Evolutionary conservation across 2,329 filamentous ascomycete genomes (phyloP), one percentile per base, ranked within the genome.

Genomic region (Geoglossum cookeanum): DNA sequence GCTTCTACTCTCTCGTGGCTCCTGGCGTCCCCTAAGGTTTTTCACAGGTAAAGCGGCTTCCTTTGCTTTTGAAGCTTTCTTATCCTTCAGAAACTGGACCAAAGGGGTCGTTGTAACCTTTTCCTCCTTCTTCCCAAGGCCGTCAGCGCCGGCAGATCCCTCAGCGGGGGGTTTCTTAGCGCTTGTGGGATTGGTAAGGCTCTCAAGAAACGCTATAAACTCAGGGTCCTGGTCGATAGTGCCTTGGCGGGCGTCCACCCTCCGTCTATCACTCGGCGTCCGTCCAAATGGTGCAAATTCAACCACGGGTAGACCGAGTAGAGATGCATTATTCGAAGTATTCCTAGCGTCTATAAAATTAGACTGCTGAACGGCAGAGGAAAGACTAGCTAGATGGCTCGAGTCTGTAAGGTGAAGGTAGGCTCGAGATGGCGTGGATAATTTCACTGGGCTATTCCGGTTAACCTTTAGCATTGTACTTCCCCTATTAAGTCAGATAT

Each of bases 151-250:
- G 3, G 70, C 60, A 35, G 80, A 76, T 30, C 77, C 71, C 29
- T 76, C 76, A 0, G 73, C 69, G 8, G 72, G 65, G 15, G 30
- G 33, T 7, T 42, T 57, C 11, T 78, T 69, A 64, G 78, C 83
- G n/a, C 71, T 69, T 59, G 80, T 75, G 1, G 78, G 80, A 63
- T 94, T 88, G 1, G 90, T 94, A 52, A 97, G 77, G 57, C 80
- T 85, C 68, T 94, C 86, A 6, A 98, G 77, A 67, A 97, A 98
- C 30, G 83, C 81, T 74, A 96, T 94, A 64, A 96, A 98, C 64
- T 97, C 92, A 0, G 87, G 82, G 65, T 98, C 92, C 67, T 95
- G 89, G 64, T 98, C 92, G 62, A 98, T 97, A 2, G 89, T 95
- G 56, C 91, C 92, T 68, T 95, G 87, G 13, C 90, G 83, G 56